Conservation (phyloP, 139 green algal genomes). For the Chlorella sp. region DNA sequence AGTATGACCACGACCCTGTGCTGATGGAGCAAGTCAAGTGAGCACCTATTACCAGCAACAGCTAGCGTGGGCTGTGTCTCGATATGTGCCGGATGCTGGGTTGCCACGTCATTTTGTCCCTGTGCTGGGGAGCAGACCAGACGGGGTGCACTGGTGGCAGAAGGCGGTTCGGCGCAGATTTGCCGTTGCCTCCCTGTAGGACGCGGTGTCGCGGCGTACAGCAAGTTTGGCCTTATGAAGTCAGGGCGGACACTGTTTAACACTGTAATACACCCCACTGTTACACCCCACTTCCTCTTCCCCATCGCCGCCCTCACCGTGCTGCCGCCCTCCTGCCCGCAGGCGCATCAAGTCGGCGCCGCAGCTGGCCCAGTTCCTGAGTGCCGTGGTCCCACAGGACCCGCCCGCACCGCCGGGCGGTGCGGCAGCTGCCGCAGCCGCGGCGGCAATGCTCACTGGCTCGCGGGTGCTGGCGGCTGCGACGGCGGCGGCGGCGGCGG, state of each 20-base stretch:
- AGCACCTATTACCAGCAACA: background rate
- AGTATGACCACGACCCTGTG: background rate
- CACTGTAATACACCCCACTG: too few species aligned
- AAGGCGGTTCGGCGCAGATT: background rate
- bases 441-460: background rate
- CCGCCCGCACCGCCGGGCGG: background rate
- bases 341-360: slow-evolving; percentile 15
- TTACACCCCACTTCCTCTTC: background rate
- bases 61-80: background rate
- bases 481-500: background rate
- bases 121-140: background rate
- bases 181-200: background rate
- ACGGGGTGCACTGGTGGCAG: background rate
- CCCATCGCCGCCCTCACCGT: background rate
- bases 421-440: background rate
- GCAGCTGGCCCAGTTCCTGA: slow-evolving; percentile 29
- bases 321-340: background rate
- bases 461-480: background rate
- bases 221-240: too few species aligned
- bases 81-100: background rate
- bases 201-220: background rate
- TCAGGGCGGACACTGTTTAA: too few species aligned
- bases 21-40: slow-evolving; percentile 32
- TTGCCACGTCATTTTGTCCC: background rate
- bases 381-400: slow-evolving; percentile 6